These are phyloP conservation scores for Candida multigemmis DNA, from an alignment of 805 yeast species.

Conservation along the genomic window DNA sequence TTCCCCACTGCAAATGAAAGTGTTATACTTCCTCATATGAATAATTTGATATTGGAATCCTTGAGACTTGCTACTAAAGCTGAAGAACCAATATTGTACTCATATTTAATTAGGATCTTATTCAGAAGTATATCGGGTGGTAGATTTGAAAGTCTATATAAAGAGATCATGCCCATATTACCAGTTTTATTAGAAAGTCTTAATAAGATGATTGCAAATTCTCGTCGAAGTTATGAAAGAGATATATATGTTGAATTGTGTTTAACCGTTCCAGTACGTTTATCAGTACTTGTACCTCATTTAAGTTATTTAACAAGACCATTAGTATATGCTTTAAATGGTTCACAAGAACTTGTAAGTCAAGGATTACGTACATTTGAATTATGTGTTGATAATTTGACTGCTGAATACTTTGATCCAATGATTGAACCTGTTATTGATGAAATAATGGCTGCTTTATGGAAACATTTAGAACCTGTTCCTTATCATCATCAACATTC, in stretches of 20 bases:
- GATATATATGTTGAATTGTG: conserved; percentile 94
- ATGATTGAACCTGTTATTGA: conserved; percentile 93
- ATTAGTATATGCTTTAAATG: conserved; percentile 80
- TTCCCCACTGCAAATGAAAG: conserved; percentile 83
- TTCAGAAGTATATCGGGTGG: conserved; percentile 97
- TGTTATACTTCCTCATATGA: conserved; percentile 82
- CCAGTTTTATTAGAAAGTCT: conserved; percentile 82
- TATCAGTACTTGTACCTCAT: conserved; percentile 91
- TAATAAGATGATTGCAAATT: conserved; percentile 72
- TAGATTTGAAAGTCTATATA: conserved; percentile 83
- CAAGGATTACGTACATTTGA: conserved; percentile 95
- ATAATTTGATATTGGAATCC: conserved; percentile 72
- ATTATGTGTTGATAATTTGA: conserved; percentile 89
- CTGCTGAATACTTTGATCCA: conserved; percentile 95
- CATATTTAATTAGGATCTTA: conserved; percentile 76
- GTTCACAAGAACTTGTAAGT: conserved; percentile 82
- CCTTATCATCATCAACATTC: conserved; percentile 94
- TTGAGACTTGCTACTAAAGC: conserved; percentile 74
- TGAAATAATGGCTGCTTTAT: conserved; percentile 87
- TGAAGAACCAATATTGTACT: conserved; percentile 85
- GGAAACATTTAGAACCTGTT: conserved; percentile 84
- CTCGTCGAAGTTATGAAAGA: conserved; percentile 82
- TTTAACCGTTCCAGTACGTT: conserved; percentile 88
- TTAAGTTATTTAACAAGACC: conserved; percentile 85
- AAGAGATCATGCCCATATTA: conserved; percentile 84